Conservation (phyloP, 345 rosid species). For the Fremontodendron californicum region DNA sequence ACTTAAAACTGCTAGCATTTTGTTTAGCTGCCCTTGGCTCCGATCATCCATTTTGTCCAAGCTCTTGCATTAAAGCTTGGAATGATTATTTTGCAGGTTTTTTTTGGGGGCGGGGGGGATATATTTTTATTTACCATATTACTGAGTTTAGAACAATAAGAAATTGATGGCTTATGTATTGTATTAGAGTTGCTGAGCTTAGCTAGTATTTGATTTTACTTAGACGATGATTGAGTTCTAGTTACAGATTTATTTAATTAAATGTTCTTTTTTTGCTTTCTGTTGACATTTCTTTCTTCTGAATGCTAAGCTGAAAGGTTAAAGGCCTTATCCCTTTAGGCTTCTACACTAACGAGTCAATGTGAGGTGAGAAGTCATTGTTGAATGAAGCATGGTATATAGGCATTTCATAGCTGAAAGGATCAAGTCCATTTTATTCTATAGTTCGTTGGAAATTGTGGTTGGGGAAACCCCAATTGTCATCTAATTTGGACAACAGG, state of each 20-base stretch:
- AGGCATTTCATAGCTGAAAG: not conserved
- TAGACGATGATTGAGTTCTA: conserved; percentile 4
- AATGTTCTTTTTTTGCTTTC: not conserved
- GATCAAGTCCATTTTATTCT: not conserved
- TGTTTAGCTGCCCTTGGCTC: not conserved
- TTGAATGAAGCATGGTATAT: not conserved
- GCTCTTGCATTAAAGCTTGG: conserved; percentile 17
- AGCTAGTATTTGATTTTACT: not conserved
- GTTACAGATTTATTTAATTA: too few relatives aligned
- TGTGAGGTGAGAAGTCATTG: not conserved
- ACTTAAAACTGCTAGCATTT: not conserved
- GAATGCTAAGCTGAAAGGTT: not conserved
- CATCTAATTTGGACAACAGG: too few relatives aligned
- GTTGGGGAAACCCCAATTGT: too few relatives aligned
- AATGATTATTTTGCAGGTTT: conserved; percentile 21
- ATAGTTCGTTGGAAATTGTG: not conserved
- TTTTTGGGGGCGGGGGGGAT: conserved; percentile 5
- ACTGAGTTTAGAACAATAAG: conserved; percentile 33
- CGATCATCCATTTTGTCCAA: not conserved
- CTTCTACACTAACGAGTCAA: not conserved
- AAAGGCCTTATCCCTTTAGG: too few relatives aligned
- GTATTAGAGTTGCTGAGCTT: conserved; percentile 6
- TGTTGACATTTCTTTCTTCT: not conserved
- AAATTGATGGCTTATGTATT: conserved; percentile 1
- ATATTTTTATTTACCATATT: conserved; percentile 6